Percentiles rank a stretch among this genome's conserved stretches.
phyloP scores from a whole-genome alignment of 352 stramenopile species.

The Phytopythium montanum region DNA sequence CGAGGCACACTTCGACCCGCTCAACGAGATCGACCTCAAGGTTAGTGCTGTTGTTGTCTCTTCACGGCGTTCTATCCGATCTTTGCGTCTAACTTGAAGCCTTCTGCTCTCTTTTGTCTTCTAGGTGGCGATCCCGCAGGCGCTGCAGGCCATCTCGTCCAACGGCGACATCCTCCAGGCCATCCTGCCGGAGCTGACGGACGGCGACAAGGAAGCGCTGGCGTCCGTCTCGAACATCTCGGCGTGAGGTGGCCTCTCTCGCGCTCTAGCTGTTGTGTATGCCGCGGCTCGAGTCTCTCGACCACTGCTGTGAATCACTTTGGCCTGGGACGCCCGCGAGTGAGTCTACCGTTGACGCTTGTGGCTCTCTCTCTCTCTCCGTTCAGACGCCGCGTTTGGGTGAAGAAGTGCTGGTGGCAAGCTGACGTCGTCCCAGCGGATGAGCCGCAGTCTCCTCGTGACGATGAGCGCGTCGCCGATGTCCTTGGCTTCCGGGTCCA shows the following conservation, averaged over 20 bases:
- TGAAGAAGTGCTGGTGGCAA: conserved; percentile 18
- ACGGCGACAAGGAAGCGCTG: conserved; percentile 61
- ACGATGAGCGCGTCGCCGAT: conserved; percentile 56
- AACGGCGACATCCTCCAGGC: conserved; percentile 50
- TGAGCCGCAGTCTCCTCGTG: conserved; percentile 52
- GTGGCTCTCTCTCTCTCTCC: not conserved
- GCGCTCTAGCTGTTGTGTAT: not conserved
- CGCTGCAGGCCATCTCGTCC: conserved; percentile 46
- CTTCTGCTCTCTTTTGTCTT: conserved; percentile 4
- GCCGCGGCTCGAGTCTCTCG: not conserved
- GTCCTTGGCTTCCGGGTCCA: conserved; percentile 53
- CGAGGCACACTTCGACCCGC: conserved; percentile 73
- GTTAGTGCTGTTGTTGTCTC: conserved; percentile 16
- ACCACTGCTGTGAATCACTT: not conserved
- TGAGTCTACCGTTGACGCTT: not conserved
- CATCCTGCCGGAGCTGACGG: conserved; percentile 69
- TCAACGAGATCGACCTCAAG: conserved; percentile 80
- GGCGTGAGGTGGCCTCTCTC: conserved; percentile 6
- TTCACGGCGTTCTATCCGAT: not conserved
- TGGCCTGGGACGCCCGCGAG: not conserved
- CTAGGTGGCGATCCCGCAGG: conserved; percentile 54
- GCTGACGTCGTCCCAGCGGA: conserved; percentile 59
- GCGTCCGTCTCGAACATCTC: conserved; percentile 40
- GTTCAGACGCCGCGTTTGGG: conserved; percentile 10
- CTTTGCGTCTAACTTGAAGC: not conserved